These are phyloP conservation scores for Lachancea kluyveri DNA, from an alignment of 805 yeast species.

Conservation along the genomic window DNA sequence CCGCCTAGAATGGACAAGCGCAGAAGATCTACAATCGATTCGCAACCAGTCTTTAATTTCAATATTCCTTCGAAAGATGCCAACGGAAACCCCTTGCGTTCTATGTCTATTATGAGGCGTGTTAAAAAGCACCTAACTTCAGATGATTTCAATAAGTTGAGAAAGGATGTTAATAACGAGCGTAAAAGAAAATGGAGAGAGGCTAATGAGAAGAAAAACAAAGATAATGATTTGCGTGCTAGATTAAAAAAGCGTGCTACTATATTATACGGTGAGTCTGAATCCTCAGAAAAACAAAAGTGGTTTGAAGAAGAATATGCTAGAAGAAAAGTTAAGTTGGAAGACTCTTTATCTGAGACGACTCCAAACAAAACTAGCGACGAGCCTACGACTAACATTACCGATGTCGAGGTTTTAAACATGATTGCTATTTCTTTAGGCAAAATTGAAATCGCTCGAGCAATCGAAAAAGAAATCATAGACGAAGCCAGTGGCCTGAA, in stretches of 20 bases:
- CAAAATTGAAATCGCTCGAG: slow-evolving; percentile 25
- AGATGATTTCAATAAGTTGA: slow-evolving; percentile 19
- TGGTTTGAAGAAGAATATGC: slow-evolving; percentile 78
- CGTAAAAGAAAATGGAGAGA: slow-evolving; percentile 32
- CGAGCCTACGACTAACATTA: slow-evolving; percentile 15
- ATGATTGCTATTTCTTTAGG: slow-evolving; percentile 23
- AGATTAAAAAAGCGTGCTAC: slow-evolving; percentile 71
- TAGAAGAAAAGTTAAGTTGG: slow-evolving; percentile 40
- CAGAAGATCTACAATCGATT: too few relatives aligned
- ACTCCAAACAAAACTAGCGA: slow-evolving; percentile 4
- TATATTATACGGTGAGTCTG: slow-evolving; percentile 55
- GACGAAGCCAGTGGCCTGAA: slow-evolving; percentile 13
- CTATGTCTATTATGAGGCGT: slow-evolving; percentile 18
- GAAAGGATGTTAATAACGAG: slow-evolving; percentile 26
- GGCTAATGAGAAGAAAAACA: slow-evolving; percentile 69
- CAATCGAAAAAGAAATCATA: slow-evolving; percentile 21
- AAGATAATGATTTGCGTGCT: slow-evolving; percentile 80
- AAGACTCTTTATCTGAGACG: slow-evolving; percentile 8
- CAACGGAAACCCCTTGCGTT: slow-evolving; percentile 5
- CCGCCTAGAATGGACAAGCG: too few relatives aligned
- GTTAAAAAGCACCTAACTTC: slow-evolving; percentile 17
- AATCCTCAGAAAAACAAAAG: slow-evolving; percentile 45
- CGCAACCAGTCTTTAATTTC: slow-evolving; percentile 5
- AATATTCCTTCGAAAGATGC: slow-evolving; percentile 8
- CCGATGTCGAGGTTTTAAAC: slow-evolving; percentile 26